Evolutionary conservation across 2,329 filamentous ascomycete species (phyloP).

Genomic region (Fonsecaea erecta): DNA sequence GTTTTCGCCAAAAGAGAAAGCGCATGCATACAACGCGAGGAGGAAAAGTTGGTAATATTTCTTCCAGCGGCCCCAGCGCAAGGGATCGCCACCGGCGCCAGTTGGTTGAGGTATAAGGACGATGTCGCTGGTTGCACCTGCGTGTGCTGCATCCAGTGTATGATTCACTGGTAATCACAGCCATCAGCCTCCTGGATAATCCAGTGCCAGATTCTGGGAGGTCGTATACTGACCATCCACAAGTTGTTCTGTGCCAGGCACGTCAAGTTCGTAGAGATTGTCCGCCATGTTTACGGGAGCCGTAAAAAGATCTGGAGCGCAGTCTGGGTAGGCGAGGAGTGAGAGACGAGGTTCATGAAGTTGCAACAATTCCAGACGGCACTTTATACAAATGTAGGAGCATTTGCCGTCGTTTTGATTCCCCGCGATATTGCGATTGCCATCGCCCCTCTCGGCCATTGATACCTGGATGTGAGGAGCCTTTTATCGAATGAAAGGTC

Average conservation of each 20-base stretch:
- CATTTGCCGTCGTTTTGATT: neutral
- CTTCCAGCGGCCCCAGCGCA: conserved; percentile 45
- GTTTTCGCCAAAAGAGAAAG: conserved; percentile 50
- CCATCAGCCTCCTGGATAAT: neutral
- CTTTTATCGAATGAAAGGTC: conserved; percentile 10
- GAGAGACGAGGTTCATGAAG: neutral
- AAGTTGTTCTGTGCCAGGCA: conserved; percentile 44
- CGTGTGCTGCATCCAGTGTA: conserved; percentile 36
- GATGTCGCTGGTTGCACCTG: conserved; percentile 39
- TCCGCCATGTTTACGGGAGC: conserved; percentile 5
- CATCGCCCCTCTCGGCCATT: neutral
- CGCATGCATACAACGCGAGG: conserved; percentile 48
- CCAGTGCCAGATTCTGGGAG: neutral
- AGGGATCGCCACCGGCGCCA: conserved; percentile 40
- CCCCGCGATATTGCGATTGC: neutral
- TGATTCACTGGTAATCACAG: conserved; percentile 23
- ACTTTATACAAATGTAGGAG: neutral
- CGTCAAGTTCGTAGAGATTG: conserved; percentile 34
- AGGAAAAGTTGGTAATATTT: conserved; percentile 49
- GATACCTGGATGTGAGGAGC: neutral
- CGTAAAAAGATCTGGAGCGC: neutral
- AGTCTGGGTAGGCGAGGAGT: neutral
- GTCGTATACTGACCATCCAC: conserved; percentile 39
- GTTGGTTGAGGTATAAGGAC: conserved; percentile 44
- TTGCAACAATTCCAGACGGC: neutral